phyloP scores from a whole-genome alignment of 139 green algal species.

The Closterium sp. region DNA sequence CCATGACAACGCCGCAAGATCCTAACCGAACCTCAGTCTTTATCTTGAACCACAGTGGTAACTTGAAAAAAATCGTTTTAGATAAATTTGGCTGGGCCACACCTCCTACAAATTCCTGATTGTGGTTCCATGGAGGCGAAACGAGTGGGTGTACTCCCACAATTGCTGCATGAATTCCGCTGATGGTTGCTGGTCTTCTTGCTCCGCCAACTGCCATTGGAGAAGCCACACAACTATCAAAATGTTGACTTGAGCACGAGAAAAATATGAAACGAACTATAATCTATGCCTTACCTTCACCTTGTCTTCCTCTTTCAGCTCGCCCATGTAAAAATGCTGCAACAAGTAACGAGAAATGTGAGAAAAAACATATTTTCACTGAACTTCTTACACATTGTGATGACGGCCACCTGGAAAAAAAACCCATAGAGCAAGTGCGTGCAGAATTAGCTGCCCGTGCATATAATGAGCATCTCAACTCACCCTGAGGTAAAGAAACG shows the following conservation, averaged over 20 bases:
- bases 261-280: background rate
- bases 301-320: background rate
- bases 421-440: background rate
- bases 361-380: too few species aligned
- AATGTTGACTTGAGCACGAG: background rate
- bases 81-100: background rate
- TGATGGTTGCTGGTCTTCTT: background rate
- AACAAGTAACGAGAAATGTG: too few species aligned
- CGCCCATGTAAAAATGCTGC: background rate
- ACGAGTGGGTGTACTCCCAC: background rate
- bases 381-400: too few species aligned
- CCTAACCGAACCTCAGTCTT: too few species aligned
- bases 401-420: too few species aligned
- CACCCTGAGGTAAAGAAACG: slow-evolving; percentile 68
- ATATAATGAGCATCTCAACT: background rate
- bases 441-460: background rate
- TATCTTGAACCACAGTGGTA: too few species aligned
- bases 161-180: background rate
- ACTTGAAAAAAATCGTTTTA: background rate
- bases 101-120: background rate
- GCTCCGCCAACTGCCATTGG: background rate
- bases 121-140: background rate
- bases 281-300: background rate
- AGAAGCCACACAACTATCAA: background rate
- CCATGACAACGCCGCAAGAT: background rate